Evolutionary conservation across 768 basidiomycete genomes (phyloP).

Genomic region (Rhodotorula paludigena): DNA sequence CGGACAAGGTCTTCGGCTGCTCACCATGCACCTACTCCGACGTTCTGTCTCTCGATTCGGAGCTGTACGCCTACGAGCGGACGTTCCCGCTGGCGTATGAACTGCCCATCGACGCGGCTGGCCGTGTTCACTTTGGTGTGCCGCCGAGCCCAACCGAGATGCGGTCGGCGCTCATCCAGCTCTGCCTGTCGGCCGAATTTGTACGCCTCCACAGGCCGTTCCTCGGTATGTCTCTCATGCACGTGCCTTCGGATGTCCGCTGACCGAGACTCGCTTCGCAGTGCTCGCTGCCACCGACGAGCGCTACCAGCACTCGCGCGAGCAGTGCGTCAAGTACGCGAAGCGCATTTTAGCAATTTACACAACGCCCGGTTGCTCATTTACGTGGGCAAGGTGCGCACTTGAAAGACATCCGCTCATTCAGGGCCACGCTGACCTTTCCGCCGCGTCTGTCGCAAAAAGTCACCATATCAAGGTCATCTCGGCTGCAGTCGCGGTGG

Average conservation of each 20-base stretch:
- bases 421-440: too few species aligned
- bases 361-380: background rate
- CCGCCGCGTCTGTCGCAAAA: background rate
- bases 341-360: conserved; percentile 29
- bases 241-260: background rate
- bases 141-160: conserved; percentile 1
- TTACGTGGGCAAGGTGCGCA: conserved; percentile 1
- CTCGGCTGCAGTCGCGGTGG: conserved; percentile 9
- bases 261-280: background rate
- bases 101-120: conserved; percentile 4
- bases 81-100: conserved; percentile 11
- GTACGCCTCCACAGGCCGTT: conserved; percentile 26
- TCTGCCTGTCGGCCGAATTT: conserved; percentile 10
- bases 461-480: conserved; percentile 16
- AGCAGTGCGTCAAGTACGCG: conserved; percentile 25
- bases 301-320: conserved; percentile 18
- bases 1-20: conserved; percentile 21
- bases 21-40: conserved; percentile 14
- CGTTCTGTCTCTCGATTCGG: conserved; percentile 16
- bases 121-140: background rate
- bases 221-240: conserved; percentile 1
- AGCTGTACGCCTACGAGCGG: conserved; percentile 22
- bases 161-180: conserved; percentile 9
- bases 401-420: too few species aligned
- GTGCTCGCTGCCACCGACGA: conserved; percentile 26